Conservation (phyloP, 768 basidiomycete species). For the Dentipellis fragilis region DNA sequence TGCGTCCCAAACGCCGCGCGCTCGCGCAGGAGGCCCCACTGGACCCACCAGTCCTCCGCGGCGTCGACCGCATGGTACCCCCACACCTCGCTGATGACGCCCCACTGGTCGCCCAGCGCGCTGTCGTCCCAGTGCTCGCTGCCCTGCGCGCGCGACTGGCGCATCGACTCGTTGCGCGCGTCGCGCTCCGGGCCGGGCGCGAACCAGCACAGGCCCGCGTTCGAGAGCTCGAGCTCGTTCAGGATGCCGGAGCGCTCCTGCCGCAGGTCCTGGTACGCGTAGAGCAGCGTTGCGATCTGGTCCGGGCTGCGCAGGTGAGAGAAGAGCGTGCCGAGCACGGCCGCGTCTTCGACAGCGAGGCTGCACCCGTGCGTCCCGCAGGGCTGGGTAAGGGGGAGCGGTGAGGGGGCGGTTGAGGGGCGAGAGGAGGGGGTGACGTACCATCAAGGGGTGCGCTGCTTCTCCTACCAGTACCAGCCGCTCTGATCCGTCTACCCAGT, state of each 20-base stretch:
- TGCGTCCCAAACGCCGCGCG: neutral
- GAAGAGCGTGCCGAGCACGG: slow-evolving; percentile 29
- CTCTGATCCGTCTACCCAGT: slow-evolving; percentile 11
- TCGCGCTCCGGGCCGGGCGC: slow-evolving; percentile 9
- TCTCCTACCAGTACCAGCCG: slow-evolving; percentile 12
- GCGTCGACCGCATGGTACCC: slow-evolving; percentile 12
- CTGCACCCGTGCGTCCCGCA: slow-evolving; percentile 7
- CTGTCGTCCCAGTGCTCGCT: slow-evolving; percentile 6
- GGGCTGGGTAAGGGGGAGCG: slow-evolving; percentile 2
- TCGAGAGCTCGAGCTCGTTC: neutral
- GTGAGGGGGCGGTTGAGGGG: neutral
- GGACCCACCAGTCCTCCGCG: slow-evolving; percentile 15
- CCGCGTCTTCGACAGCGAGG: slow-evolving; percentile 14
- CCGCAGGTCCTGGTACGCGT: slow-evolving; percentile 25
- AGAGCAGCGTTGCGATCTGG: slow-evolving; percentile 23
- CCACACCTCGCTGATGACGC: slow-evolving; percentile 8
- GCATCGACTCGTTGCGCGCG: slow-evolving; percentile 5
- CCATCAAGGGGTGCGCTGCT: slow-evolving; percentile 9
- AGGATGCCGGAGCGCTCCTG: slow-evolving; percentile 6
- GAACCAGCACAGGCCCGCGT: slow-evolving; percentile 3
- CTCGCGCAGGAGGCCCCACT: slow-evolving; percentile 14
- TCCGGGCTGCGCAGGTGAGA: slow-evolving; percentile 20
- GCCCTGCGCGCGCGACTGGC: neutral
- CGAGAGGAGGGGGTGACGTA: neutral
- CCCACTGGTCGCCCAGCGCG: slow-evolving; percentile 9